Base-by-base conservation (phyloP, 208 protist species). In the Crithidia sp. region DNA sequence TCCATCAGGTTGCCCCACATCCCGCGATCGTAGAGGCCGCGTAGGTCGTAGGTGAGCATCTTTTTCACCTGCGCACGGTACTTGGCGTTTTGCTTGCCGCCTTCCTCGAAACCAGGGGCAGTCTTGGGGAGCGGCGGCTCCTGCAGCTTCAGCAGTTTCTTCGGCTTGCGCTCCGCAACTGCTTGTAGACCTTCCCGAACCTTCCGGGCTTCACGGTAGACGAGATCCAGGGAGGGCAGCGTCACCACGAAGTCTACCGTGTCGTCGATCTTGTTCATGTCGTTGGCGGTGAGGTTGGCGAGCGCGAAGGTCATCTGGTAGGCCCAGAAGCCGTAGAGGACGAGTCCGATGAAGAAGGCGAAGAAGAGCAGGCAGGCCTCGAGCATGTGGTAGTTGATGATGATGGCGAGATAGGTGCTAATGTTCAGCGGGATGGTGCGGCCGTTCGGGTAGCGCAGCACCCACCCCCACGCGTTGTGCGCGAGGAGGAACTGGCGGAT, bases 251-350 rank as follows among this genome's bases (percentile, higher is more conserved):
- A 94, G 9, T 79, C 54, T 2, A 82, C 79, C 16, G 90, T 80
- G 63, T 95, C 86, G 17, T 94, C 91, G 17, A 96, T 94, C 76
- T 97, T 97, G 71, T 87, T 94, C 61, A 92, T 77, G 45, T 97
- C 94, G 70, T 97, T 96, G 57, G 90, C 84, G 0, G 94, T 97
- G 10, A 96, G 60, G 66, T 96, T 96, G 12, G 58, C 37, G 36
- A 92, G 40, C 12, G 87, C 87, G 65, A 91, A 92, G 43, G 80
- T 86, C 89, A 96, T 87, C 65, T 96, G 84, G 60, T 96, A 96
- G 7, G 67, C 62, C 85, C 88, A 95, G 71, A 97, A 97, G 13
- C 67, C 55, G 67, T 82, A 92, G 28, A 97, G 78, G 16, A 97
- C 77, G 3, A 96, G 43, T 5, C 84, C 81, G 45, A 96, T 92